Percentiles rank a stretch among this genome's conserved stretches.
Conservation (phyloP, 164 flowering plant species). For the Umbilicus rupestris region DNA sequence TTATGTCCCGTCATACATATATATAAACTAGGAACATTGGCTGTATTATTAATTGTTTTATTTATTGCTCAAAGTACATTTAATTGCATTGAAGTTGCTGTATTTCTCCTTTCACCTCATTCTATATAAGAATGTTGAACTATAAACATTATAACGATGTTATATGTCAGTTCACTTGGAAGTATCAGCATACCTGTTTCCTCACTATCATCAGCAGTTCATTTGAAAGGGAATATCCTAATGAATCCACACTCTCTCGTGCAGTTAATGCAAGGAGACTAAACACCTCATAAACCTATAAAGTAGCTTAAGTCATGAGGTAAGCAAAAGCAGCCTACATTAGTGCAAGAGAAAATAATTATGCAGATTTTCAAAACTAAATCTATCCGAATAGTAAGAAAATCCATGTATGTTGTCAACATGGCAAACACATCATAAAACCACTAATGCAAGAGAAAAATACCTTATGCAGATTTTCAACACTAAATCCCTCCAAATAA, state of each 20-base stretch:
- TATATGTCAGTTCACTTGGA: slow-evolving; percentile 1
- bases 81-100: not conserved
- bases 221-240: slow-evolving; percentile 53
- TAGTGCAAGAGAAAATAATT: slow-evolving; percentile 37
- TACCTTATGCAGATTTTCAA: slow-evolving; percentile 65
- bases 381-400: slow-evolving; percentile 73
- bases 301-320: not conserved
- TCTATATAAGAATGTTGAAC: not conserved
- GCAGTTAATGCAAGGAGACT: slow-evolving; percentile 51
- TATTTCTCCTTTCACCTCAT: not conserved
- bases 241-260: slow-evolving; percentile 28
- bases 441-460: slow-evolving; percentile 15
- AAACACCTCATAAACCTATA: slow-evolving; percentile 76
- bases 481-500: slow-evolving; percentile 65
- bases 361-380: slow-evolving; percentile 46
- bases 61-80: not conserved
- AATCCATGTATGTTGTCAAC: slow-evolving; percentile 30
- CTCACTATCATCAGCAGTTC: slow-evolving; percentile 73
- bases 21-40: not conserved
- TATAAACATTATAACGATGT: not conserved
- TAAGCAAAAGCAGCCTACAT: not conserved
- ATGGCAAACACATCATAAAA: not conserved
- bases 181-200: slow-evolving; percentile 51
- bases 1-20: not conserved
- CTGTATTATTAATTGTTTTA: not conserved